A percentile compares a stretch with the other conserved stretches of the same genome.
Conservation (phyloP, 208 protist species). For the Leptomonas pyrrhocoris region DNA sequence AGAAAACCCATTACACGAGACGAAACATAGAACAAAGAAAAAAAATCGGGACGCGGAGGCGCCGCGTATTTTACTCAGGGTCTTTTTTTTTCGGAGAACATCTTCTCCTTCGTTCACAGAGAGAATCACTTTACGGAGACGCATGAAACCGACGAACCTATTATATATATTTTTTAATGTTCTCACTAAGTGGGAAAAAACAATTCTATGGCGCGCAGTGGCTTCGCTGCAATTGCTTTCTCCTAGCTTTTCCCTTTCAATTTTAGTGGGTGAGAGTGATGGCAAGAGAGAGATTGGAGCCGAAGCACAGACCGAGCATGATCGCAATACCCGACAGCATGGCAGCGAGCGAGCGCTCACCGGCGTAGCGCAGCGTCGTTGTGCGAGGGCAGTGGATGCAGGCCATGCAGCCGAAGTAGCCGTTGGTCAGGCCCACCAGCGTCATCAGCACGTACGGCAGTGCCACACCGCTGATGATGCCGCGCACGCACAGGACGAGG, state of each 20-base stretch:
- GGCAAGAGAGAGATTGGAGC: conserved; percentile 53
- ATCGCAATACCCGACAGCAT: conserved; percentile 52
- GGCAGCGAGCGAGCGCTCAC: conserved; percentile 66
- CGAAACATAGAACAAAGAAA: neutral
- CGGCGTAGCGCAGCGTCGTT: conserved; percentile 47
- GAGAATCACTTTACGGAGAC: no score
- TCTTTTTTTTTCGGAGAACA: no score
- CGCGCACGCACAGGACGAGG: conserved; percentile 64
- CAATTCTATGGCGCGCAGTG: neutral
- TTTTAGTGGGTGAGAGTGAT: conserved; percentile 45
- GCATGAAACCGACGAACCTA: no score
- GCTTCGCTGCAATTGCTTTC: neutral
- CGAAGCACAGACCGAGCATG: conserved; percentile 55
- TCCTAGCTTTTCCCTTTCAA: neutral
- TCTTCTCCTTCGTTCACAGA: no score
- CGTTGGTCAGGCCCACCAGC: conserved; percentile 69
- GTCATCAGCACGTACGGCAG: conserved; percentile 64
- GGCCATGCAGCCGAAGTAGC: conserved; percentile 74
- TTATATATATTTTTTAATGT: no score
- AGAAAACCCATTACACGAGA: neutral
- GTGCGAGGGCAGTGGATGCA: conserved; percentile 67
- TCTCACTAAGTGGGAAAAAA: neutral
- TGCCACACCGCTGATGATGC: conserved; percentile 42
- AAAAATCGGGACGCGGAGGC: neutral
- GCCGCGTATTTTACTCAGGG: no score